Conservation (phyloP, 2,329 filamentous ascomycete genomes). For the Colletotrichum sp. region DNA sequence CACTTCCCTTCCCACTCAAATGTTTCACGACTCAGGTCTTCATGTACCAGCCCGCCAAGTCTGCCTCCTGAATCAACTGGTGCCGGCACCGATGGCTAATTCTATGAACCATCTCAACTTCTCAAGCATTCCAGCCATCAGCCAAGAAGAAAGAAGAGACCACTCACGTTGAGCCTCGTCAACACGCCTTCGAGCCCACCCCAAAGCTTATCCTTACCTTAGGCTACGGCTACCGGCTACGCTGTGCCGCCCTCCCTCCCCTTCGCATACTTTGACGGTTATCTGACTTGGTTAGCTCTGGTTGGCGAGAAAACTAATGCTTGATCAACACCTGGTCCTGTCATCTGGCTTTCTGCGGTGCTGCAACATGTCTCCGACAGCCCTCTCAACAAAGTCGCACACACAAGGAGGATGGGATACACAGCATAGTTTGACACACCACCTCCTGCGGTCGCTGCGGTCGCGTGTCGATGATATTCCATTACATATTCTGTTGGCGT, state of each 20-base stretch:
- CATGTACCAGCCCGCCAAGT: conserved; percentile 11
- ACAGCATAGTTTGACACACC: conserved; percentile 16
- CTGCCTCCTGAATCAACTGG: conserved; percentile 6
- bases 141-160: conserved; percentile 9
- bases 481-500: conserved; percentile 11
- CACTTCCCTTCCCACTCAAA: conserved; percentile 9
- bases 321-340: background rate
- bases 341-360: background rate
- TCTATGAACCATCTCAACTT: conserved; percentile 8
- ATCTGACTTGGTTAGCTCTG: background rate
- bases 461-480: conserved; percentile 1
- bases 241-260: background rate
- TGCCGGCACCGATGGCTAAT: background rate
- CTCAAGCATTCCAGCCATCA: conserved; percentile 16
- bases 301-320: background rate
- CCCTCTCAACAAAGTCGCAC: conserved; percentile 6
- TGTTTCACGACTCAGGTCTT: conserved; percentile 15
- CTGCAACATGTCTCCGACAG: background rate
- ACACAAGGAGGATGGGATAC: background rate
- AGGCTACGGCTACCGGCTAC: background rate
- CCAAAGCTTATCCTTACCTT: conserved; percentile 11
- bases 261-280: background rate
- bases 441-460: background rate
- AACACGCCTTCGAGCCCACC: conserved; percentile 6
- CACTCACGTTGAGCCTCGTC: conserved; percentile 11